Conservation (phyloP, 164 flowering plant species). For the Liquidambar formosana region DNA sequence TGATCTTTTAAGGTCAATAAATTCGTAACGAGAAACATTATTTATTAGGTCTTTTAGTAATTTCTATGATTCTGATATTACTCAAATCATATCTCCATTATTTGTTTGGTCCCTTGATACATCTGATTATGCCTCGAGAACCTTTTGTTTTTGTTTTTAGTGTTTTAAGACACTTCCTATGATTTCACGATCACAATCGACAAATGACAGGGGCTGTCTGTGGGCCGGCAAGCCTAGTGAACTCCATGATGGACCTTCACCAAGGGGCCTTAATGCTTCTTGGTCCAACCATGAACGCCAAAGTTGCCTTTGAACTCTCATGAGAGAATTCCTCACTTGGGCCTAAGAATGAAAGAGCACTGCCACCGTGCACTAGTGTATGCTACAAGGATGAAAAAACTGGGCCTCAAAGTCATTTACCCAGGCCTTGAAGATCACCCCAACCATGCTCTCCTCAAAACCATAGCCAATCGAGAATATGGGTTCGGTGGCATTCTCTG, state of each 20-base stretch:
- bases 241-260: constrained; percentile 92
- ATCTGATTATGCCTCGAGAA: no score
- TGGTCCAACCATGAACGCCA: constrained; percentile 95
- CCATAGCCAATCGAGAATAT: constrained; percentile 63
- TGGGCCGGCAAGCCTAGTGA: constrained; percentile 76
- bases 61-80: no score
- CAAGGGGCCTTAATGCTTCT: constrained; percentile 84
- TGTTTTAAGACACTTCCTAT: no score
- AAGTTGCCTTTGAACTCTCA: constrained; percentile 84
- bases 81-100: no score
- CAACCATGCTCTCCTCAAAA: constrained; percentile 51
- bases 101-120: no score
- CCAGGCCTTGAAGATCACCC: constrained; percentile 96
- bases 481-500: constrained; percentile 84
- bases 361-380: constrained; percentile 63
- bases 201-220: constrained; percentile 81
- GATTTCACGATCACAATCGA: no score
- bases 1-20: no score
- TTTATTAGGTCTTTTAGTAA: no score
- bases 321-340: constrained; percentile 83
- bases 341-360: constrained; percentile 87
- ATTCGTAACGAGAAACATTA: no score
- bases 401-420: constrained; percentile 89
- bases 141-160: no score
- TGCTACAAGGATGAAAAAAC: constrained; percentile 70